Conservation (phyloP, 192 early-diverging fungal genomes). For the Allomyces macrogynus region DNA sequence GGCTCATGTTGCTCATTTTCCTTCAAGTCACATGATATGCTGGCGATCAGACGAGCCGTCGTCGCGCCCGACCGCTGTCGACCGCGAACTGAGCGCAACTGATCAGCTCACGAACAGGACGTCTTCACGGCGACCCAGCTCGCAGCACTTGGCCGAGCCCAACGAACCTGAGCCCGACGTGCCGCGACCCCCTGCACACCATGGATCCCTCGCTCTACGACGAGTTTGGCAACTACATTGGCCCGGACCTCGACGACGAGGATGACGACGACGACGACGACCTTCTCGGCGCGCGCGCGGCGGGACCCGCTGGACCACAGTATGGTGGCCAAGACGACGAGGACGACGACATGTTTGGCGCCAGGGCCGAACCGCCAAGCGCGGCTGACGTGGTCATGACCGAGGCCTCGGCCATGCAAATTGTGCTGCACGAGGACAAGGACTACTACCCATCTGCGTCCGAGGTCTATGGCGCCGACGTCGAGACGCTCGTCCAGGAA, state of each 20-base stretch:
- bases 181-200: too few species aligned
- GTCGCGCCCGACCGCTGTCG: too few species aligned
- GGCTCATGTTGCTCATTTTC: too few species aligned
- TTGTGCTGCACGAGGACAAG: constrained; percentile 96
- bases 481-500: constrained; percentile 89
- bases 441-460: constrained; percentile 95
- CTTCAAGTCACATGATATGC: too few species aligned
- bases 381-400: constrained; percentile 19
- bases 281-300: constrained; percentile 7
- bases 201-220: constrained; percentile 32
- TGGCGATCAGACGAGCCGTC: too few species aligned
- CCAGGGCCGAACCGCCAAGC: constrained; percentile 6
- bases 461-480: constrained; percentile 85
- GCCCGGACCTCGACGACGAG: constrained; percentile 50
- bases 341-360: constrained; percentile 8
- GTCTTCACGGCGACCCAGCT: too few species aligned
- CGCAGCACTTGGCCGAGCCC: too few species aligned
- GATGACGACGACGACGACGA: constrained; percentile 12
- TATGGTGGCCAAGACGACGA: constrained; percentile 2
- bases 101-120: too few species aligned
- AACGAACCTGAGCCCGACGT: too few species aligned
- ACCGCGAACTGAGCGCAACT: too few species aligned
- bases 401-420: constrained; percentile 30
- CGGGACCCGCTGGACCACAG: too few species aligned
- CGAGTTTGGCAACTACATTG: constrained; percentile 98